Percentiles rank a stretch among this genome's conserved stretches.
These are phyloP conservation scores for Fusarium sp. DNA, from an alignment of 2,329 filamentous ascomycete genomes.

Conservation along the genomic window DNA sequence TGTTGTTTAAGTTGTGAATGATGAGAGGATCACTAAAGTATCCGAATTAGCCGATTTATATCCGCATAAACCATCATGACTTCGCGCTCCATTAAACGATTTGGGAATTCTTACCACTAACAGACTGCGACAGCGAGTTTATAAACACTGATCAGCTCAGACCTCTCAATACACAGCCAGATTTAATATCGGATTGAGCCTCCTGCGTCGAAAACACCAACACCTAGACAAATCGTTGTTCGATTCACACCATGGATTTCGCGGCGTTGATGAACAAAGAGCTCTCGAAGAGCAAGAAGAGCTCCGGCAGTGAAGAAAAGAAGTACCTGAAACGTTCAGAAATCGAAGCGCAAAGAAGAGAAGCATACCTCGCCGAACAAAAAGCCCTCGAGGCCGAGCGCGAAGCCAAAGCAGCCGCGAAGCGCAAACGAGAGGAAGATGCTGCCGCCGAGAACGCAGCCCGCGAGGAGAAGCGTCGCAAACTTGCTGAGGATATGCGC, in stretches of 20 bases:
- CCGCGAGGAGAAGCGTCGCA: constrained; percentile 84
- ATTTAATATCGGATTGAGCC: not conserved
- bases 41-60: constrained; percentile 42
- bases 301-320: constrained; percentile 60
- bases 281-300: constrained; percentile 82
- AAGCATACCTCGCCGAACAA: constrained; percentile 86
- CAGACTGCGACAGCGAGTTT: constrained; percentile 27
- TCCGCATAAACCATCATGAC: constrained; percentile 40
- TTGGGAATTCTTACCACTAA: constrained; percentile 3
- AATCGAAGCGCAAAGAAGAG: constrained; percentile 83
- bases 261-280: constrained; percentile 92
- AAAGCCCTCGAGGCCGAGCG: constrained; percentile 78
- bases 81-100: not conserved
- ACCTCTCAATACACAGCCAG: not conserved
- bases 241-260: constrained; percentile 82
- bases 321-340: constrained; percentile 91
- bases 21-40: constrained; percentile 12
- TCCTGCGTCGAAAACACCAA: not conserved
- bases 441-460: constrained; percentile 75
- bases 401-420: constrained; percentile 75
- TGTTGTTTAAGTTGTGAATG: not conserved
- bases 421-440: constrained; percentile 92
- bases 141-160: not conserved
- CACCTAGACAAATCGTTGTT: not conserved
- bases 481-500: constrained; percentile 84